Evolutionary conservation across 2,329 filamentous ascomycete genomes (phyloP), one percentile per base, ranked within the genome.

Genomic region (Graphilbum ipis-grandicollis): DNA sequence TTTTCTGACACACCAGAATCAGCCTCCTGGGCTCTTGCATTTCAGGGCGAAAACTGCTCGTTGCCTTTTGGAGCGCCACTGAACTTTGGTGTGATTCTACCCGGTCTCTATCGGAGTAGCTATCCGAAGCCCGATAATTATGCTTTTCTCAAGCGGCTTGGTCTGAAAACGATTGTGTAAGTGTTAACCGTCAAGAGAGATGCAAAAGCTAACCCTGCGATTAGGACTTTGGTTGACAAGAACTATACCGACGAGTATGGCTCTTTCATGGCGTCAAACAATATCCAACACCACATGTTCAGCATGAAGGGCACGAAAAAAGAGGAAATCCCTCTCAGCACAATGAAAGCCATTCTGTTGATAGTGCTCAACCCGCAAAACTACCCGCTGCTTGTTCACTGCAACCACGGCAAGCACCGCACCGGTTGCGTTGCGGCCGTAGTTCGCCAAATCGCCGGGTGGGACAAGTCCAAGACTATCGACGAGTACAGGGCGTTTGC

Each of bases 381-480:
- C 43, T 75, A 90, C 45, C 86, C 86, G 0, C 56, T 94, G 10
- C 65, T 93, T 29, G 69, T 94, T 33, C 86, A 94, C 55, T 94
- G 86, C 66, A 94, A 93, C 52, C 86, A 93, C 47, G 86, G 86
- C 52, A 90, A 77, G 68, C 86, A 94, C 52, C 79, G 86, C 40
- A 93, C 86, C 15, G 86, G 86, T 18, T 93, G 85, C 50, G 78
- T 90, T n/a, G 69, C 86, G 34, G 86, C 75, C 15, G 75, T 80
- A 39, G 67, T 92, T 43, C 75, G 85, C 43, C 82, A 80, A 52
- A 57, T 81, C 12, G 68, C 73, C 13, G 73, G 79, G 13, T 82
- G 80, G 75, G 60, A 72, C 15, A 53, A 73, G 2, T 53, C 66
- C 1, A 58, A 62, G 14, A 70, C 81, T 26, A 54, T 90, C 26